Base-by-base conservation (phyloP, 768 basidiomycete genomes). In the Agaricus blazei region DNA sequence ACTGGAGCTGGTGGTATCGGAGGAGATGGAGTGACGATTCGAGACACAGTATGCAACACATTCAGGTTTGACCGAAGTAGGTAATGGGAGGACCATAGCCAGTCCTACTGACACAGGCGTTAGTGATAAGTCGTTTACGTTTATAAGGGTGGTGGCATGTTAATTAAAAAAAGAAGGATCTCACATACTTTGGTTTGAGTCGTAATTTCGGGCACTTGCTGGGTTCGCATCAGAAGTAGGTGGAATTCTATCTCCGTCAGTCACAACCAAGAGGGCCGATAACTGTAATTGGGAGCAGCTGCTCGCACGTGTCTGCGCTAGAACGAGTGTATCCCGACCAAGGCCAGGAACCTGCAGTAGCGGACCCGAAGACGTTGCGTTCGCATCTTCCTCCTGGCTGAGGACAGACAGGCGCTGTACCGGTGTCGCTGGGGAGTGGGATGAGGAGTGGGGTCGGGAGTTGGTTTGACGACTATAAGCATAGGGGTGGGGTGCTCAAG, bases 381-480 rank as follows among this genome's bases (percentile, higher is more conserved):
- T 27, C 24, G 15, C 28, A 2, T 45, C 51, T 15, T 12, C 43
- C 24, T 36, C 31, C n/a, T 28, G 45, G 19, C 38, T 15, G 9
- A 31, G 37, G 24, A 55, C 23, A 31, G 54, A 47, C 15, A 23
- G 52, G 9, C 38, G 42, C n/a, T 78, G 61, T 49, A 75, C 64
- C 8, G 87, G 88, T 1, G 87, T 88, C 1, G 83, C 78, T 2
- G 89, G 90, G 90, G 88, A 1, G 90, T 91, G 1, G 88, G 88
- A 65, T 88, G 85, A 0, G 85, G 85, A 0, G 85, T 85, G 1
- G 85, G 87, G 59, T 85, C 85, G 2, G 88, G 88, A 0, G 88
- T 90, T 15, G 88, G 87, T 60, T 86, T 83, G 8, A 90, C 82
- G 23, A 91, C 77, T 14, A 89, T 78, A 5, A 91, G 76, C 27